A percentile compares a stretch with the other conserved stretches of the same genome.
Evolutionary conservation across 495 filamentous ascomycete genomes (phyloP).

Genomic region (Talaromyces wortmannii): DNA sequence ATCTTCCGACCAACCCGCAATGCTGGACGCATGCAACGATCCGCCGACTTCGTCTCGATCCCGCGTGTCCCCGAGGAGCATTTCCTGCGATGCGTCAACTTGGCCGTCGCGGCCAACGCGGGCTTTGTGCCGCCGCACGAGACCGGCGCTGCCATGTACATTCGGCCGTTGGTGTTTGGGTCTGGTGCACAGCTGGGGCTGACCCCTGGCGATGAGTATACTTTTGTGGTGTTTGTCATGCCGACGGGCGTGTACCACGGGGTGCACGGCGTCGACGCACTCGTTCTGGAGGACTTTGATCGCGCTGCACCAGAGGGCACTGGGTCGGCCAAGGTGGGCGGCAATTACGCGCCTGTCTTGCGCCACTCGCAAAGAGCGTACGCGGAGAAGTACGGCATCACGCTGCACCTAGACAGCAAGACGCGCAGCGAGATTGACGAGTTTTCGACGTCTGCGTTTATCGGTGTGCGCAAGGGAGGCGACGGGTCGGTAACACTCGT

Average conservation of each 20-base stretch:
- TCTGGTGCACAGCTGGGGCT: constrained; percentile 74
- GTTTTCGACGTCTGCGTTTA: constrained; percentile 83
- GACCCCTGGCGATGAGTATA: constrained; percentile 81
- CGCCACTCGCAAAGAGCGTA: constrained; percentile 70
- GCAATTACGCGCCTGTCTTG: constrained; percentile 80
- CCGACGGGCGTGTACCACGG: constrained; percentile 90
- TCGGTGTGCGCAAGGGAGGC: constrained; percentile 58
- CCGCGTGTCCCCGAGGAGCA: constrained; percentile 65
- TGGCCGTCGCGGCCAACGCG: constrained; percentile 79
- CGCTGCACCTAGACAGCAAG: constrained; percentile 78
- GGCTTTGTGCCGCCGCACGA: constrained; percentile 80
- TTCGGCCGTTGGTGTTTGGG: constrained; percentile 82
- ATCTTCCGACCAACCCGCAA: constrained; percentile 80
- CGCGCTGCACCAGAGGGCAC: constrained; percentile 68
- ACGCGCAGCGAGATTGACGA: constrained; percentile 77
- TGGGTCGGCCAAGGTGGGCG: constrained; percentile 67
- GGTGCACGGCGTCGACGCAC: constrained; percentile 66
- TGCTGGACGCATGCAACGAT: constrained; percentile 72
- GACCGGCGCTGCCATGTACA: constrained; percentile 82
- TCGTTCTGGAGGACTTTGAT: constrained; percentile 75
- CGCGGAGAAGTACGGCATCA: constrained; percentile 72
- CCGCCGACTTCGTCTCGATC: constrained; percentile 69
- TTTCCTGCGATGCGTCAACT: constrained; percentile 66
- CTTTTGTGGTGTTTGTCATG: constrained; percentile 75
- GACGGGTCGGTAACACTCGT: constrained; percentile 60